These are phyloP conservation scores for Simmondsia chinensis DNA, from an alignment of 148 eudicot species.

Conservation along the genomic window DNA sequence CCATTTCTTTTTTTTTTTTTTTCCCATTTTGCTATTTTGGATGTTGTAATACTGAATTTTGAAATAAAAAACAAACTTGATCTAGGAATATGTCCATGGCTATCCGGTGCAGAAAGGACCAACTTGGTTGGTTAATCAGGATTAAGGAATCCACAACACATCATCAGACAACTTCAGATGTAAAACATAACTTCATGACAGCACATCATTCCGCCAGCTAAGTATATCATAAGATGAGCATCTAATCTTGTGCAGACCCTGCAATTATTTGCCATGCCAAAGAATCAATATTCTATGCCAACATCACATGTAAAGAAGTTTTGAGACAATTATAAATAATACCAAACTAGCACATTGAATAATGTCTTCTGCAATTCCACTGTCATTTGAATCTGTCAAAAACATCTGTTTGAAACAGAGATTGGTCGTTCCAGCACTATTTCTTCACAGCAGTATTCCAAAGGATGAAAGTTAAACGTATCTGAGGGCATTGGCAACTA, in stretches of 20 bases:
- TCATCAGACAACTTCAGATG: constrained; percentile 88
- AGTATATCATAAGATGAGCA: constrained; percentile 92
- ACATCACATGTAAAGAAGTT: constrained; percentile 20
- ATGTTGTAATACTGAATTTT: constrained; percentile 2
- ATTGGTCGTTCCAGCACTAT: no score
- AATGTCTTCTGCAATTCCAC: no score
- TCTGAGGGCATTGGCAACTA: no score
- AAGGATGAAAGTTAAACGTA: no score
- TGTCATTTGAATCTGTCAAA: no score
- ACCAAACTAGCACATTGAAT: no score
- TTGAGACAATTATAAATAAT: neutral
- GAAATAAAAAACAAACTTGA: constrained; percentile 20
- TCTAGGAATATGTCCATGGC: constrained; percentile 27
- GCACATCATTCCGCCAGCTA: constrained; percentile 98
- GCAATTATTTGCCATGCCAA: constrained; percentile 96
- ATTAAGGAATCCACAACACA: constrained; percentile 72
- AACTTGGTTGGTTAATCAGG: constrained; percentile 40
- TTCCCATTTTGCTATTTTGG: constrained; percentile 5
- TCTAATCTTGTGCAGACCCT: constrained; percentile 87
- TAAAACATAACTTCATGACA: constrained; percentile 81
- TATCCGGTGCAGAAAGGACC: constrained; percentile 42
- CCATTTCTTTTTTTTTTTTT: constrained; percentile 4
- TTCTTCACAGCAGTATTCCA: no score
- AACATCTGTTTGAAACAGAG: no score
- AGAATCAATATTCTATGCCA: constrained; percentile 55